Evolutionary conservation across 495 filamentous ascomycete genomes (phyloP).

Genomic region (Penicillium alfredii): DNA sequence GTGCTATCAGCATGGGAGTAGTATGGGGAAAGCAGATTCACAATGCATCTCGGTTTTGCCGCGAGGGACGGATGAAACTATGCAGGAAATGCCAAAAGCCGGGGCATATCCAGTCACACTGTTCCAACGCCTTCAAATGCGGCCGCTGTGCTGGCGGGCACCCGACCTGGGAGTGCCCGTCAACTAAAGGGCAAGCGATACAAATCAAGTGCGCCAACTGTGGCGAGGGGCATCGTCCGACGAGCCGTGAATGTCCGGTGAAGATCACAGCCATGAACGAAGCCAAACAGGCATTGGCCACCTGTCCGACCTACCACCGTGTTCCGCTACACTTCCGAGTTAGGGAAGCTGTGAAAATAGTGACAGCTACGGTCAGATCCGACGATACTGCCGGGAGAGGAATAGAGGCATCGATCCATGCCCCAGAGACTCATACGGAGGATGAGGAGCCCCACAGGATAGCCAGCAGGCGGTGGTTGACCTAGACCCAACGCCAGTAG

Average conservation of each 20-base stretch:
- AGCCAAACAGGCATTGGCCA: conserved; percentile 5
- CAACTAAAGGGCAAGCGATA: background rate
- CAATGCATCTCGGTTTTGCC: conserved; percentile 4
- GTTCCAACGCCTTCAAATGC: conserved; percentile 6
- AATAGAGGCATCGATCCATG: background rate
- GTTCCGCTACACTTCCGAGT: conserved; percentile 3
- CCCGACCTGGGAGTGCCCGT: conserved; percentile 16
- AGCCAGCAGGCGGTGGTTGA: background rate
- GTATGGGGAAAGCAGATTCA: conserved; percentile 10
- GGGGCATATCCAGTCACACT: conserved; percentile 15
- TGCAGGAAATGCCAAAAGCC: conserved; percentile 16
- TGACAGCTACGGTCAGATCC: background rate
- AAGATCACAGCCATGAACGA: conserved; percentile 2
- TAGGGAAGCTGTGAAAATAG: background rate
- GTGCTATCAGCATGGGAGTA: conserved; percentile 6
- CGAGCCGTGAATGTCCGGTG: conserved; percentile 3
- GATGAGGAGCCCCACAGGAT: background rate
- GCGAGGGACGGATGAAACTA: conserved; percentile 12
- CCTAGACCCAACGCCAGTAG: background rate
- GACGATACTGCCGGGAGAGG: background rate
- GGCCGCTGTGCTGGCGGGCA: conserved; percentile 10
- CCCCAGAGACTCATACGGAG: background rate
- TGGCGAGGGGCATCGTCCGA: conserved; percentile 1
- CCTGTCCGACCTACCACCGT: conserved; percentile 6
- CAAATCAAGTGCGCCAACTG: conserved; percentile 11